Evolutionary conservation across 2,329 filamentous ascomycete species (phyloP).

Genomic region (Talaromyces atroroseus): DNA sequence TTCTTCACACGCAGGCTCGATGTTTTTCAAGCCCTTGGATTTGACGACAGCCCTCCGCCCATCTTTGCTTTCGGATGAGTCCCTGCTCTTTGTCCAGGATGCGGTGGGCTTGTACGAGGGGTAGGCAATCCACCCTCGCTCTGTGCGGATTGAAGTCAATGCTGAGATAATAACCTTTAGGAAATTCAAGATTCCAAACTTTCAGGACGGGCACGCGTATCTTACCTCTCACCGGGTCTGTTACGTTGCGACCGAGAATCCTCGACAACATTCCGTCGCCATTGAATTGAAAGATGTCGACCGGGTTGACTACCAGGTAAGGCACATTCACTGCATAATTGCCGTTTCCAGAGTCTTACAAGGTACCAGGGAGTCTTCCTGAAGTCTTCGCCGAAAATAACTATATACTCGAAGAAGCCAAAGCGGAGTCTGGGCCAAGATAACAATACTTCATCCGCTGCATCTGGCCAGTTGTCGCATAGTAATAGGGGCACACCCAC

Average conservation of each 20-base stretch:
- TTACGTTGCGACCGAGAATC: constrained; percentile 86
- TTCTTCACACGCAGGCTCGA: constrained; percentile 54
- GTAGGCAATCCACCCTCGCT: constrained; percentile 48
- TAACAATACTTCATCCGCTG: constrained; percentile 43
- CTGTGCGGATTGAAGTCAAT: constrained; percentile 10
- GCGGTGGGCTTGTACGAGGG: constrained; percentile 96
- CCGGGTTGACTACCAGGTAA: constrained; percentile 79
- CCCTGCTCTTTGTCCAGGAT: constrained; percentile 92
- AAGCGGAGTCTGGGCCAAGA: constrained; percentile 58
- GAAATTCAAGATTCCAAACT: constrained; percentile 89
- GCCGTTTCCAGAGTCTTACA: constrained; percentile 18
- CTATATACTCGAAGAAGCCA: constrained; percentile 72
- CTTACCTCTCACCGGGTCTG: constrained; percentile 92
- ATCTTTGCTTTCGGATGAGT: constrained; percentile 86
- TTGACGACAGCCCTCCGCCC: constrained; percentile 94
- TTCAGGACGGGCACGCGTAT: constrained; percentile 94
- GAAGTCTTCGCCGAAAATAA: constrained; percentile 92
- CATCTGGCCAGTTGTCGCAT: constrained; percentile 17
- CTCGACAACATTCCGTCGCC: constrained; percentile 75
- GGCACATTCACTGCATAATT: constrained; percentile 5
- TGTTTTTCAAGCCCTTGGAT: constrained; percentile 95
- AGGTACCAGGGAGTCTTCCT: constrained; percentile 62
- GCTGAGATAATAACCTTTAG: constrained; percentile 41
- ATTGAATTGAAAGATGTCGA: constrained; percentile 89
- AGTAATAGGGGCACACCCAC: constrained; percentile 26